Base-by-base conservation (phyloP, 495 filamentous ascomycete species). In the Penicillium waksmanii region DNA sequence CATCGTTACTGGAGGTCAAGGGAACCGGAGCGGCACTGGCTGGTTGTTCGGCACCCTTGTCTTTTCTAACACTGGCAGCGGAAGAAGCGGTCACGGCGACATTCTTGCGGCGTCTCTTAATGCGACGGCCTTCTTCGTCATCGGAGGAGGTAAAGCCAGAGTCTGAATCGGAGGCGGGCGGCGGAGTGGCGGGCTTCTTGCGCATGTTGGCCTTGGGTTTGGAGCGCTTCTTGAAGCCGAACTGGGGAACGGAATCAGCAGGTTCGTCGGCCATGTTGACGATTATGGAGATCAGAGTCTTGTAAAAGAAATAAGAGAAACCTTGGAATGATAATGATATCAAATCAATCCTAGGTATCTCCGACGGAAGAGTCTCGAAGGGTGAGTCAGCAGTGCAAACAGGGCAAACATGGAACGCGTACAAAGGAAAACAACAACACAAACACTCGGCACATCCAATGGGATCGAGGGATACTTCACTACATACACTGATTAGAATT, bases 111-210 rank as follows among this genome's bases (percentile, higher is more conserved):
- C 86, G 80, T 19, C 93, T 80, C 77, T 97, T 98, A 64, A 96
- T 85, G 27, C 84, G 75, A 19, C 77, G 85, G 43, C 89, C 90
- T 31, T 84, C 73, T 27, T 91, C 88, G 62, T 93, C 89, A 64
- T 92, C 90, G 35, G 86, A 85, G n/a, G 90, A 92, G 33, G 82
- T 85, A 73, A 87, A 91, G 66, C 82, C 86, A 53, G 82, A 86
- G 55, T 74, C 80, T 33, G 82, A 82, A 56, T 82, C 78, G 35
- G 75, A 75, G 31, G 81, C 83, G 12, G 89, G 88, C 4, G 90
- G 91, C 27, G 93, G 91, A 27, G 93, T 90, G 34, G 89, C 87
- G 51, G 89, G 83, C 51, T 91, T 88, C 80, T 96, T 97, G 66
- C 93, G 87, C 51, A 93, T 77, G 64, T 84, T 93, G 54, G 86